Percentiles rank a stretch among this genome's conserved stretches.
These are phyloP conservation scores for Alectoria sarmentosa DNA, from an alignment of 495 filamentous ascomycete species.

Conservation along the genomic window DNA sequence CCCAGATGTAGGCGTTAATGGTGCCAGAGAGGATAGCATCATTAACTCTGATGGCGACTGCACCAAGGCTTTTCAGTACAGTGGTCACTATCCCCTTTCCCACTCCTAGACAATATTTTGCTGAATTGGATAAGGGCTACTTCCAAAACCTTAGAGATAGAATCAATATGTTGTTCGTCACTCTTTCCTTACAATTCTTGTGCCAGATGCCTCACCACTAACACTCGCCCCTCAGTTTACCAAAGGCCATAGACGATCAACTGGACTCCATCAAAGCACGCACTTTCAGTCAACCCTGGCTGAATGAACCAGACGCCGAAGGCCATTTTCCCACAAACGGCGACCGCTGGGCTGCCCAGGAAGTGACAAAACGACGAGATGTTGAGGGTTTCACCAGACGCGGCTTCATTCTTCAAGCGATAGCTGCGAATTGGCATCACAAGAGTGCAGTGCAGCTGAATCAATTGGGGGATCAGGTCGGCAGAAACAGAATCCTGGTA, in stretches of 20 bases:
- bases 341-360: slow-evolving; percentile 70
- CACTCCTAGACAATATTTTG: not conserved
- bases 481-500: slow-evolving; percentile 63
- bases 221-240: slow-evolving; percentile 40
- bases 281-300: slow-evolving; percentile 55
- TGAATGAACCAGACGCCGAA: slow-evolving; percentile 53
- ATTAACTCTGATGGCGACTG: slow-evolving; percentile 65
- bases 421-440: slow-evolving; percentile 74
- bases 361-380: slow-evolving; percentile 58
- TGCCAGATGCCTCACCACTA: not conserved
- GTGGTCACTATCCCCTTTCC: slow-evolving; percentile 23
- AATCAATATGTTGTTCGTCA: slow-evolving; percentile 44
- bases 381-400: slow-evolving; percentile 46
- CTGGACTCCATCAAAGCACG: slow-evolving; percentile 47
- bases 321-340: slow-evolving; percentile 63
- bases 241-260: slow-evolving; percentile 55
- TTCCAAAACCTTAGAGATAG: slow-evolving; percentile 62
- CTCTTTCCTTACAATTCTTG: not conserved
- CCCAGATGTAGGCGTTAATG: slow-evolving; percentile 40
- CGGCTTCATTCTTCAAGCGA: slow-evolving; percentile 68
- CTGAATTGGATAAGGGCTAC: slow-evolving; percentile 34
- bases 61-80: slow-evolving; percentile 60
- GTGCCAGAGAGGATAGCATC: slow-evolving; percentile 57
- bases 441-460: slow-evolving; percentile 58
- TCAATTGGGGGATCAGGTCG: slow-evolving; percentile 56